Evolutionary conservation across 2,329 filamentous ascomycete species (phyloP).

Genomic region (Penicillium griseofulvum): DNA sequence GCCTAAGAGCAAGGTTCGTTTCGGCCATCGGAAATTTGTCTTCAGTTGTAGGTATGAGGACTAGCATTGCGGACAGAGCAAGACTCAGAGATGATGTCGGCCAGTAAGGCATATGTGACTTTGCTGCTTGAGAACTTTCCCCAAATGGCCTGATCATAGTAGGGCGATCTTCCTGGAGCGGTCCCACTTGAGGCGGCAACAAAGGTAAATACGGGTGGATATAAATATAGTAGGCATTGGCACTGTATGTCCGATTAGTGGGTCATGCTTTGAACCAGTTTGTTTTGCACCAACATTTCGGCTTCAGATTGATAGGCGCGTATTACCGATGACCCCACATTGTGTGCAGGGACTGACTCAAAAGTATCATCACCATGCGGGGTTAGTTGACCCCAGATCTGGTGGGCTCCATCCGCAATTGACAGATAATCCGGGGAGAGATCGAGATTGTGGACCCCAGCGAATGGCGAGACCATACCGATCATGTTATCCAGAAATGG

Average conservation of each 20-base stretch:
- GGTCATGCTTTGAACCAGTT: background rate
- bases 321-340: constrained; percentile 6
- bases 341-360: background rate
- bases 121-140: constrained; percentile 2
- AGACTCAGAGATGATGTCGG: constrained; percentile 21
- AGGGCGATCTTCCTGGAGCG: constrained; percentile 12
- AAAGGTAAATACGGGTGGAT: constrained; percentile 28
- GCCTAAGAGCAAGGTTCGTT: constrained; percentile 6
- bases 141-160: constrained; percentile 1
- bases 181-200: constrained; percentile 15
- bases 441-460: constrained; percentile 19
- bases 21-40: constrained; percentile 10
- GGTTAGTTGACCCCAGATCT: constrained; percentile 14
- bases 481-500: constrained; percentile 16
- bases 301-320: constrained; percentile 21
- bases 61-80: constrained; percentile 23
- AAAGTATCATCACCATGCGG: constrained; percentile 10
- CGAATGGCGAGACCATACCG: constrained; percentile 16
- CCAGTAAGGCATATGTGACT: constrained; percentile 18
- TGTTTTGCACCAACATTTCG: constrained; percentile 18
- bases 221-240: constrained; percentile 28
- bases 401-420: constrained; percentile 5
- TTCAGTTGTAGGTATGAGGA: constrained; percentile 18
- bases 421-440: constrained; percentile 14
- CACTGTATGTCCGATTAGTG: constrained; percentile 9